phyloP scores from a whole-genome alignment of 2,329 filamentous ascomycete genomes.

The Cercospora brassicicola region DNA sequence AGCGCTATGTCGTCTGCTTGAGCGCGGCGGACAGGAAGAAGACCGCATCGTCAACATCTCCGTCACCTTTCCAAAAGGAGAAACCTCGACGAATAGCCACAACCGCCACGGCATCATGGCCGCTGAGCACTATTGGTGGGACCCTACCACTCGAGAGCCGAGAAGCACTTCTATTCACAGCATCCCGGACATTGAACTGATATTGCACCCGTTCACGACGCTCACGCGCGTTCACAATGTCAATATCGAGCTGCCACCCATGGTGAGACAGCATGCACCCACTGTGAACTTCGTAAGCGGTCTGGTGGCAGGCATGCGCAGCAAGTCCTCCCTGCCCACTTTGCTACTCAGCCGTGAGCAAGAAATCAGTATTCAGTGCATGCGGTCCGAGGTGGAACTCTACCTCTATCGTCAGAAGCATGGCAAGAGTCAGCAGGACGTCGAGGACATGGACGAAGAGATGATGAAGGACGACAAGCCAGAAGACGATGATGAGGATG shows the following conservation, averaged over 20 bases:
- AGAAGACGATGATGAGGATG: background rate
- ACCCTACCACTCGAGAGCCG: slow-evolving; percentile 22
- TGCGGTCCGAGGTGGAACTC: slow-evolving; percentile 8
- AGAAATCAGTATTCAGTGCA: background rate
- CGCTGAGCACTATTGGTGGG: slow-evolving; percentile 31
- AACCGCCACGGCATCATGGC: slow-evolving; percentile 18
- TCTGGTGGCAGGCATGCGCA: slow-evolving; percentile 26
- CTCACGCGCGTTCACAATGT: slow-evolving; percentile 32
- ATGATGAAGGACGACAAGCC: background rate
- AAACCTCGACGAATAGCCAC: background rate
- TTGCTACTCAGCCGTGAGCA: slow-evolving; percentile 1
- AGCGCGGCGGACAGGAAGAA: slow-evolving; percentile 20
- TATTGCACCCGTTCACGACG: slow-evolving; percentile 29
- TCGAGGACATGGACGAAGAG: background rate
- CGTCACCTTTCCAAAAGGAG: slow-evolving; percentile 27
- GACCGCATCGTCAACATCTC: slow-evolving; percentile 29
- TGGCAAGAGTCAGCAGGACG: background rate
- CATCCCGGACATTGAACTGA: slow-evolving; percentile 33
- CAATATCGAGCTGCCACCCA: slow-evolving; percentile 27
- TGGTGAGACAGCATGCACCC: slow-evolving; percentile 17
- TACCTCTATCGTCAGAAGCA: background rate
- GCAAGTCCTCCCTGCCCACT: background rate
- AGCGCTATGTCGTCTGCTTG: slow-evolving; percentile 31
- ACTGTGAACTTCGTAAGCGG: slow-evolving; percentile 25
- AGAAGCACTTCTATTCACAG: slow-evolving; percentile 29